Conservation (phyloP, 2,329 filamentous ascomycete species). For the Scorias spongiosa region DNA sequence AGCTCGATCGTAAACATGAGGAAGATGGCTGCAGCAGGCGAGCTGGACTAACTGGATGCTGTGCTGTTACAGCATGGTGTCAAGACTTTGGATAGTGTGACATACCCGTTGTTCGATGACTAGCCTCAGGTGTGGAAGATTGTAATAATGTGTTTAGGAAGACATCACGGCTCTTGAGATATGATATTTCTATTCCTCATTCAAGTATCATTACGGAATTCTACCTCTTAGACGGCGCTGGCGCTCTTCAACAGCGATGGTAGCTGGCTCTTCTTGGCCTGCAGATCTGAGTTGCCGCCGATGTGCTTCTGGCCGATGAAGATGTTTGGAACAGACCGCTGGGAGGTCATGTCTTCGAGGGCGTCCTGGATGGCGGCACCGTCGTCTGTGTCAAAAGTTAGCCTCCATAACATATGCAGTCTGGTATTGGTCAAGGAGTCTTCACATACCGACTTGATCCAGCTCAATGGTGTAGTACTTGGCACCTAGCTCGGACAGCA, state of each 20-base stretch:
- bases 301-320: conserved; percentile 87
- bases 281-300: conserved; percentile 85
- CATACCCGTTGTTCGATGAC: too few relatives aligned
- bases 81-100: too few relatives aligned
- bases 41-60: conserved; percentile 8
- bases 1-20: conserved; percentile 27
- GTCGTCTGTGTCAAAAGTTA: conserved; percentile 44
- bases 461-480: conserved; percentile 68
- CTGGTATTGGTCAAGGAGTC: neutral
- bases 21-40: conserved; percentile 22
- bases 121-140: too few relatives aligned
- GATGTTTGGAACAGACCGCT: conserved; percentile 89
- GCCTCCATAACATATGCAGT: neutral
- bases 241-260: conserved; percentile 48
- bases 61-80: too few relatives aligned
- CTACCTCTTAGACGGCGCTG: conserved; percentile 39
- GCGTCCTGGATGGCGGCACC: conserved; percentile 70
- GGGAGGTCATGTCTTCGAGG: conserved; percentile 62
- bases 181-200: too few relatives aligned
- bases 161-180: too few relatives aligned
- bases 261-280: conserved; percentile 50
- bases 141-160: too few relatives aligned
- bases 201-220: too few relatives aligned
- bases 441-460: conserved; percentile 59
- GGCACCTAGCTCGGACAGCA: conserved; percentile 54